These are phyloP conservation scores for Globisporangium heterothallicum DNA, from an alignment of 352 stramenopile genomes.

Conservation along the genomic window DNA sequence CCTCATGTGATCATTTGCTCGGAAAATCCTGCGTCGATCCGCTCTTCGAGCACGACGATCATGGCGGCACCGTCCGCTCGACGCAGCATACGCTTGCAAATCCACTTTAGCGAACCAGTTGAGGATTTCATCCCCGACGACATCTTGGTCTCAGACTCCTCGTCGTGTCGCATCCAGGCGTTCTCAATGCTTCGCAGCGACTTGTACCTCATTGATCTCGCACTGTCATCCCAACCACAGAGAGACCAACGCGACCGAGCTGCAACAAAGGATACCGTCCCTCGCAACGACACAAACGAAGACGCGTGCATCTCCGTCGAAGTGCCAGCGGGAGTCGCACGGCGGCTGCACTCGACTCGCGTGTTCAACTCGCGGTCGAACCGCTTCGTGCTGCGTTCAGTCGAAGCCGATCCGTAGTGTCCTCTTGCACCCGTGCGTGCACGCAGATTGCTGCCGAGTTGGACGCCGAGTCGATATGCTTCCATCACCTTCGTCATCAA, in stretches of 20 bases:
- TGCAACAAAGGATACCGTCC: neutral
- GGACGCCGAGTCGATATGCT: too few species aligned
- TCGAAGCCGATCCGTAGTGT: neutral
- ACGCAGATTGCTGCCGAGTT: neutral
- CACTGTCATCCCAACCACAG: neutral
- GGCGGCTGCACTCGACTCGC: neutral
- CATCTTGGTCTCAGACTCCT: slow-evolving; percentile 17
- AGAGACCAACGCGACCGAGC: neutral
- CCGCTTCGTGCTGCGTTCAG: slow-evolving; percentile 4
- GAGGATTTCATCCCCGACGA: slow-evolving; percentile 60
- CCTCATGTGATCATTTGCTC: slow-evolving; percentile 17
- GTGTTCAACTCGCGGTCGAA: slow-evolving; percentile 10
- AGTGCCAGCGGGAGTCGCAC: slow-evolving; percentile 11
- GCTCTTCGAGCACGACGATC: neutral
- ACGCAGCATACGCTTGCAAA: slow-evolving; percentile 23
- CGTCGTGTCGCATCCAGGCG: slow-evolving; percentile 19
- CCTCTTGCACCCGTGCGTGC: neutral
- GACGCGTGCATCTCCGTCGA: slow-evolving; percentile 8
- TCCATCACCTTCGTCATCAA: neutral
- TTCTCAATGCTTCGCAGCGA: slow-evolving; percentile 42
- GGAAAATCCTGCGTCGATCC: slow-evolving; percentile 1
- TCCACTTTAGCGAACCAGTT: slow-evolving; percentile 72
- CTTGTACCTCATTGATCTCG: slow-evolving; percentile 28
- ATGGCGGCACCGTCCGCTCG: slow-evolving; percentile 1
- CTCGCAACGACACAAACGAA: neutral